phyloP scores from a whole-genome alignment of 805 yeast species.

The Candida loeiensis region DNA sequence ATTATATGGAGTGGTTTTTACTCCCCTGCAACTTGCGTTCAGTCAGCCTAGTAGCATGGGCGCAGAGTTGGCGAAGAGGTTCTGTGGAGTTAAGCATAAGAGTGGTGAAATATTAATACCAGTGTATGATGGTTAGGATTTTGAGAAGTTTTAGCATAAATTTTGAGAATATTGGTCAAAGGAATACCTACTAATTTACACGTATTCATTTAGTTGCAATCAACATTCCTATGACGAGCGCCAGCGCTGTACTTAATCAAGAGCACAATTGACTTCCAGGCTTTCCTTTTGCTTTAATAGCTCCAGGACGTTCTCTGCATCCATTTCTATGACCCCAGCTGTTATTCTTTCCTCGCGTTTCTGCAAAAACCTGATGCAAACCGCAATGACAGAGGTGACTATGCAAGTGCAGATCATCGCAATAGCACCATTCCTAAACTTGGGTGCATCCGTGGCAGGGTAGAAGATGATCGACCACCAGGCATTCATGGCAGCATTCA shows the following conservation, averaged over 20 bases:
- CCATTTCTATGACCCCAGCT: neutral
- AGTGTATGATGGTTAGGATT: constrained; percentile 37
- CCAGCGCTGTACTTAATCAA: too few species aligned
- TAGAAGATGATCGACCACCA: constrained; percentile 61
- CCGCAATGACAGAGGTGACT: constrained; percentile 39
- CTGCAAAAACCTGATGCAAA: constrained; percentile 42
- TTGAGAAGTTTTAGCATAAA: too few species aligned
- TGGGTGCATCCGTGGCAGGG: constrained; percentile 50
- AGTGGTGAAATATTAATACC: constrained; percentile 50
- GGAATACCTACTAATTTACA: too few species aligned
- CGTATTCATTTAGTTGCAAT: neutral
- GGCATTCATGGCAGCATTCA: constrained; percentile 58
- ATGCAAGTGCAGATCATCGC: constrained; percentile 55
- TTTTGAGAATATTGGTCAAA: too few species aligned
- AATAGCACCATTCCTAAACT: constrained; percentile 49
- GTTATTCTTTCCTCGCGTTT: constrained; percentile 26
- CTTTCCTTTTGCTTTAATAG: neutral
- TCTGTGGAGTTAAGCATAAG: constrained; percentile 54
- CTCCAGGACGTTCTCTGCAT: neutral
- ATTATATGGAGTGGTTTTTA: constrained; percentile 47
- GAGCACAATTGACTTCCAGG: neutral
- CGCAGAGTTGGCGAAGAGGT: constrained; percentile 51
- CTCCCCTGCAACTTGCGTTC: constrained; percentile 52
- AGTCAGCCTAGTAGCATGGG: constrained; percentile 72
- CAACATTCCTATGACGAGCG: too few species aligned